Conservation (phyloP, 495 filamentous ascomycete species). For the Xylaria intraflava region DNA sequence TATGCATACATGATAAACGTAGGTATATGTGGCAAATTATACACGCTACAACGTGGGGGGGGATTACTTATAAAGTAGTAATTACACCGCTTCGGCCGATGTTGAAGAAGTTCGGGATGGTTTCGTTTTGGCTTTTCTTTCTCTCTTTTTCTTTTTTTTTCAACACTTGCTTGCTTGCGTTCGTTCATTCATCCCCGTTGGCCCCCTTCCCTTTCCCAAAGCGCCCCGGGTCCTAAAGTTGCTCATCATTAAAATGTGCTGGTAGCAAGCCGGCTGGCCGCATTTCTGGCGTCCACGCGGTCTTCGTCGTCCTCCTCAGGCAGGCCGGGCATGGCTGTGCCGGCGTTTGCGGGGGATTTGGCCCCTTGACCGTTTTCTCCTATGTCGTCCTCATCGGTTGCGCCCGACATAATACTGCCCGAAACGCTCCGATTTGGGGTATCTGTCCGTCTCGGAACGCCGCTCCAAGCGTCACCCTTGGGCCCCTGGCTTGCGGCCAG, state of each 20-base stretch:
- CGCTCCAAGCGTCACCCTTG: constrained; percentile 95
- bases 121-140: too few species aligned
- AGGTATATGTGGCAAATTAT: neutral
- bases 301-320: constrained; percentile 90
- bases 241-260: constrained; percentile 67
- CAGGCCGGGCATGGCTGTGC: constrained; percentile 52
- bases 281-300: constrained; percentile 88
- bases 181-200: neutral
- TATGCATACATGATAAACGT: neutral
- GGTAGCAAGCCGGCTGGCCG: constrained; percentile 84
- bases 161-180: constrained; percentile 8
- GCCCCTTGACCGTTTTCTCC: constrained; percentile 38
- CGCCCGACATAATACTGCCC: constrained; percentile 54
- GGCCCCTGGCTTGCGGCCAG: constrained; percentile 83
- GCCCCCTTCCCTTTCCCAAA: neutral
- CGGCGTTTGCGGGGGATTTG: constrained; percentile 38
- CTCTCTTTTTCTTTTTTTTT: too few species aligned
- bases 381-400: constrained; percentile 39
- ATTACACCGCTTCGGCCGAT: neutral
- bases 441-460: constrained; percentile 75
- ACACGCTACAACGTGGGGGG: constrained; percentile 3
- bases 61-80: too few species aligned
- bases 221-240: neutral
- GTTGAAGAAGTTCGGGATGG: neutral
- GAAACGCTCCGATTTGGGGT: constrained; percentile 69